Conservation (phyloP, 2,329 filamentous ascomycete genomes). For the Parafenestella ontariensis region DNA sequence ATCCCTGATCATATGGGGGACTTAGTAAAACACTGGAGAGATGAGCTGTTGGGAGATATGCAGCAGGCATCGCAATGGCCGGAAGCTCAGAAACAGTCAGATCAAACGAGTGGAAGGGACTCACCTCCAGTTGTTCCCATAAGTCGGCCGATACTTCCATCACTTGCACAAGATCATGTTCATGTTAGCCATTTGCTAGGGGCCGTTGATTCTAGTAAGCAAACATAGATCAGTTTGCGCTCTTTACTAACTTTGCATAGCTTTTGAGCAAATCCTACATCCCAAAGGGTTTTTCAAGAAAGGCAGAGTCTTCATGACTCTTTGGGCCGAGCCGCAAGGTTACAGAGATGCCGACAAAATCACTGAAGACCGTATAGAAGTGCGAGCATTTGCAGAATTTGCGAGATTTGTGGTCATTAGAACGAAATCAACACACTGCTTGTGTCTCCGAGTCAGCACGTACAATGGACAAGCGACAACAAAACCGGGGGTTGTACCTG, state of each 20-base stretch:
- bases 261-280: constrained; percentile 1
- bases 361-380: background rate
- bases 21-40: constrained; percentile 14
- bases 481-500: background rate
- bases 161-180: no score
- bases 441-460: constrained; percentile 9
- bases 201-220: background rate
- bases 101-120: no score
- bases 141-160: no score
- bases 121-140: no score
- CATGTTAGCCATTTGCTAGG: no score
- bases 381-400: background rate
- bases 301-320: constrained; percentile 13
- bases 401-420: constrained; percentile 10
- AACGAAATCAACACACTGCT: background rate
- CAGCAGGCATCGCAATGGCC: background rate
- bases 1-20: constrained; percentile 24
- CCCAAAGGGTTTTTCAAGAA: constrained; percentile 19
- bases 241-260: background rate
- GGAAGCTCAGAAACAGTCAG: background rate
- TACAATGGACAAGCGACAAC: constrained; percentile 7
- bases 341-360: no score
- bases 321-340: constrained; percentile 5
- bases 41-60: constrained; percentile 1
- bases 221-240: background rate